These are phyloP conservation scores for Puccinia horiana DNA, from an alignment of 1,284 basidiomycete species.

Conservation along the genomic window DNA sequence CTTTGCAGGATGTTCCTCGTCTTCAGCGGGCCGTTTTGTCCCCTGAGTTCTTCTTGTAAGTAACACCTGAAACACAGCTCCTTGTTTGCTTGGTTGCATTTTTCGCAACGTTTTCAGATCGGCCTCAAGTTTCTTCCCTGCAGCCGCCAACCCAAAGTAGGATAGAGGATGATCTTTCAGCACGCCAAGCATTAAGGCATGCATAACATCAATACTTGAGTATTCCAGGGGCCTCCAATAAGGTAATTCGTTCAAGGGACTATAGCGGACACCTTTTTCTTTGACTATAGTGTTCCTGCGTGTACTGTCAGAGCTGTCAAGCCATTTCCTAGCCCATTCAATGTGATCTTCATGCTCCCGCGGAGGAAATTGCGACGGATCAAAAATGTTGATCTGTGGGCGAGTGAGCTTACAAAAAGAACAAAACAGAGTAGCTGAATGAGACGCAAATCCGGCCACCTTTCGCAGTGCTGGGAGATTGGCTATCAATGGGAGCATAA, in stretches of 20 bases:
- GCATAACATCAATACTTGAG: too few relatives aligned
- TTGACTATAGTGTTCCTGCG: not conserved
- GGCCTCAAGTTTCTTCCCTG: constrained; percentile 9
- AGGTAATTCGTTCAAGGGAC: constrained; percentile 17
- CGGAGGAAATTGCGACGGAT: not conserved
- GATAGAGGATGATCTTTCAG: constrained; percentile 27
- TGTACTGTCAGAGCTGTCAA: not conserved
- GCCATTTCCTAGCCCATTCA: constrained; percentile 8
- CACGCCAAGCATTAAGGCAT: constrained; percentile 30
- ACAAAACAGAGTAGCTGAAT: too few relatives aligned
- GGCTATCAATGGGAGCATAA: constrained; percentile 15
- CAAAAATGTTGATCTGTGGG: not conserved
- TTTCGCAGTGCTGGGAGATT: constrained; percentile 31
- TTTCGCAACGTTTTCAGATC: not conserved
- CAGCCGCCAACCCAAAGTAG: not conserved
- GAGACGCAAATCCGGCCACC: constrained; percentile 30
- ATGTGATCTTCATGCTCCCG: constrained; percentile 6
- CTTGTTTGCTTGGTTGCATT: not conserved
- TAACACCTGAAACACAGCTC: constrained; percentile 1
- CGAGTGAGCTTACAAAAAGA: not conserved
- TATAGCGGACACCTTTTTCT: constrained; percentile 24
- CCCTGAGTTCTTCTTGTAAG: not conserved
- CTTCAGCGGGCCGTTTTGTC: not conserved
- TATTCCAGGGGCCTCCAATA: constrained; percentile 29
- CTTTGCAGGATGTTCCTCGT: not conserved